Conservation (phyloP, 208 protist genomes). For the Trypanosoma rangeli region DNA sequence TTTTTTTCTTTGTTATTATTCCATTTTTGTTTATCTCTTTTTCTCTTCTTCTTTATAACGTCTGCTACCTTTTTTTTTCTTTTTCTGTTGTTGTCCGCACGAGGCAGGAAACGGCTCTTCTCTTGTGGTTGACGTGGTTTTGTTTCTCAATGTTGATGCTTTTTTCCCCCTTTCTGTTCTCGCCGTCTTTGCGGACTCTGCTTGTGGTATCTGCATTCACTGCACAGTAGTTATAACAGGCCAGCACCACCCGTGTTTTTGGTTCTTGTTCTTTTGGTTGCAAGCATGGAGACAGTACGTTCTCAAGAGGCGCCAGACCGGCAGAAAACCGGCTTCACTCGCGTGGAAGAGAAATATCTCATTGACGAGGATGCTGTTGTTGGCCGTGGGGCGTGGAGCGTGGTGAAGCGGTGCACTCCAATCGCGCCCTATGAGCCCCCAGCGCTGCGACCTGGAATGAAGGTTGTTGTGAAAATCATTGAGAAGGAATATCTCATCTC, state of each 20-base stretch:
- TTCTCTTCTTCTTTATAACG: background rate
- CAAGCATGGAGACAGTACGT: slow-evolving; percentile 2
- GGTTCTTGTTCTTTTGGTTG: slow-evolving; percentile 2
- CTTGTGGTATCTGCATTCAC: background rate
- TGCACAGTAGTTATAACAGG: background rate
- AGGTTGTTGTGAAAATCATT: slow-evolving; percentile 91
- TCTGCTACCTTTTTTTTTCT: background rate
- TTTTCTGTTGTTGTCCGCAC: background rate
- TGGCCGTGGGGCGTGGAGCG: slow-evolving; percentile 86
- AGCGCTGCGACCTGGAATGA: slow-evolving; percentile 67
- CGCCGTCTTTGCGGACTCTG: background rate
- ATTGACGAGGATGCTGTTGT: slow-evolving; percentile 80
- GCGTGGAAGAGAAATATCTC: slow-evolving; percentile 75
- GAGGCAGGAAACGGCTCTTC: background rate
- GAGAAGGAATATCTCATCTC: slow-evolving; percentile 89
- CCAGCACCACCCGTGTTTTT: background rate
- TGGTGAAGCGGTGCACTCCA: slow-evolving; percentile 82
- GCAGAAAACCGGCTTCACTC: slow-evolving; percentile 26
- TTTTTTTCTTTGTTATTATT: slow-evolving; percentile 13
- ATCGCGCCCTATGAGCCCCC: slow-evolving; percentile 72
- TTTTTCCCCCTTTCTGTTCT: background rate
- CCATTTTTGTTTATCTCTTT: background rate
- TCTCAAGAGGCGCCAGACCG: background rate
- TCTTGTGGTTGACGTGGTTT: background rate
- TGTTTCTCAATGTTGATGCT: background rate